These are phyloP conservation scores for Haplosporangium sp. DNA, from an alignment of 371 early-diverging fungal species.

Conservation along the genomic window DNA sequence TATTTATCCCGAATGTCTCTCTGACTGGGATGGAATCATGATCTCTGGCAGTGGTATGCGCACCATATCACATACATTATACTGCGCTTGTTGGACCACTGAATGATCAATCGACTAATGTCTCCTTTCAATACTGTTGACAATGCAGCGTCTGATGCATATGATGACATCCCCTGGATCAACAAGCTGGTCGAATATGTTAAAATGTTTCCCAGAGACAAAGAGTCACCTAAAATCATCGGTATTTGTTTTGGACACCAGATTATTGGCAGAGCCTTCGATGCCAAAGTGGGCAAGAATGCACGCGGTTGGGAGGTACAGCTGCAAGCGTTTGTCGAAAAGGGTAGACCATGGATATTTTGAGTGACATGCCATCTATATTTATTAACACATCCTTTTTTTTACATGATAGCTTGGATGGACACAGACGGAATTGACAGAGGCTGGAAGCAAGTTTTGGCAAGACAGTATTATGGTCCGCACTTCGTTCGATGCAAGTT, in stretches of 20 bases:
- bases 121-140: background rate
- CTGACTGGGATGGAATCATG: conserved; percentile 37
- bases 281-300: conserved; percentile 66
- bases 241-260: conserved; percentile 86
- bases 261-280: conserved; percentile 72
- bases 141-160: conserved; percentile 54
- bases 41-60: conserved; percentile 49
- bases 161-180: conserved; percentile 71
- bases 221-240: conserved; percentile 52
- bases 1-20: conserved; percentile 23
- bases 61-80: background rate
- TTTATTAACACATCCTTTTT: conserved; percentile 1
- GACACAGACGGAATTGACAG: conserved; percentile 54
- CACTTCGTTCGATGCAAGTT: background rate
- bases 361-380: background rate
- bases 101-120: background rate
- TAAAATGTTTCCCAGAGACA: conserved; percentile 30
- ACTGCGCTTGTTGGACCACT: too few relatives aligned
- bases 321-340: too few relatives aligned
- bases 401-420: conserved; percentile 58
- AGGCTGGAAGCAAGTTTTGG: conserved; percentile 57
- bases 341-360: conserved; percentile 11
- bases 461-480: conserved; percentile 27
- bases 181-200: conserved; percentile 62
- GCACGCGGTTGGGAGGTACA: conserved; percentile 75